These are phyloP conservation scores for Dioszegia hungarica DNA, from an alignment of 768 basidiomycete genomes.

Conservation along the genomic window DNA sequence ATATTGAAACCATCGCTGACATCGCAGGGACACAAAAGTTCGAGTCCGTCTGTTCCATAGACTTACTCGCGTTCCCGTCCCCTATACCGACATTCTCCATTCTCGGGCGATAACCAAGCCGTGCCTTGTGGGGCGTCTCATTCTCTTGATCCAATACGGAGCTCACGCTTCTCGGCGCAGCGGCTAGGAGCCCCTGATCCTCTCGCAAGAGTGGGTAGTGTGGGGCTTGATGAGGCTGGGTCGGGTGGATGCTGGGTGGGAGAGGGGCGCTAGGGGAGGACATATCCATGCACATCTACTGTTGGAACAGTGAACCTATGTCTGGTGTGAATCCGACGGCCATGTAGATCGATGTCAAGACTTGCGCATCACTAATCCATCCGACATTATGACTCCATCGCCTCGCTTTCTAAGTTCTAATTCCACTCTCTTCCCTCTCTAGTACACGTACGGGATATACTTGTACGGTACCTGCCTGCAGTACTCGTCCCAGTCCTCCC, in stretches of 20 bases:
- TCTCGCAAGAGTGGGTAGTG: slow-evolving; percentile 2
- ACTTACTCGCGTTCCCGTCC: slow-evolving; percentile 49
- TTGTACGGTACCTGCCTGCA: slow-evolving; percentile 81
- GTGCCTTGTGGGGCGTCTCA: background rate
- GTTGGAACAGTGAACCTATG: background rate
- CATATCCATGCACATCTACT: background rate
- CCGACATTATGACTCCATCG: background rate
- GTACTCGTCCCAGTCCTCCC: slow-evolving; percentile 89
- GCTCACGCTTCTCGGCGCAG: background rate
- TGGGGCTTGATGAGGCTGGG: slow-evolving; percentile 9
- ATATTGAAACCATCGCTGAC: background rate
- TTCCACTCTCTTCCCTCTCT: slow-evolving; percentile 19
- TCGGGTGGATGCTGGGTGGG: slow-evolving; percentile 3
- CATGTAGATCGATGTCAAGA: too few species aligned
- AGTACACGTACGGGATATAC: slow-evolving; percentile 85
- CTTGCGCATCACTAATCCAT: background rate
- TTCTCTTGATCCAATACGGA: background rate
- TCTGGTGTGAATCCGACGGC: too few species aligned
- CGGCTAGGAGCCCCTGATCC: background rate
- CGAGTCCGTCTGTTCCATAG: slow-evolving; percentile 44
- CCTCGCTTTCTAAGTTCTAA: too few species aligned
- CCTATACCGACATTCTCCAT: slow-evolving; percentile 32
- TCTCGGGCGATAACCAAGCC: slow-evolving; percentile 19
- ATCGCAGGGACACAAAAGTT: slow-evolving; percentile 48
- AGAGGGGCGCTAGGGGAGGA: slow-evolving; percentile 3